Conservation (phyloP, 2,329 filamentous ascomycete genomes). For the Fusarium brevicatenulatum region DNA sequence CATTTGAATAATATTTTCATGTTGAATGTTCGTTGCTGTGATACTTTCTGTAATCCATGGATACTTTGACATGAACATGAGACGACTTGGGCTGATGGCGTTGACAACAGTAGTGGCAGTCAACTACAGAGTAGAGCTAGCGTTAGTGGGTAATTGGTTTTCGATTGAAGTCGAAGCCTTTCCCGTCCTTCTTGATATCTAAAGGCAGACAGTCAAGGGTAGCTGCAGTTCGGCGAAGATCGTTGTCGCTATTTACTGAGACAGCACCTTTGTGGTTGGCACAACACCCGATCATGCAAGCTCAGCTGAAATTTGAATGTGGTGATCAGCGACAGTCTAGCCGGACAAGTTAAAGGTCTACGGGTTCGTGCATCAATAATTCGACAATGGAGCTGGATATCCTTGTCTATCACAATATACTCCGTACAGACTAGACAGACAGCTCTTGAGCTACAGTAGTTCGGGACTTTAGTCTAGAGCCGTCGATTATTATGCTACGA, state of each 20-base stretch:
- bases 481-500: not conserved
- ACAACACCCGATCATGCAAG: constrained; percentile 7
- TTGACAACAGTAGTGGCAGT: not conserved
- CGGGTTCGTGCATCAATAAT: constrained; percentile 10
- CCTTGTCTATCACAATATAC: not conserved
- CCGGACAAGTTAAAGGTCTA: not conserved
- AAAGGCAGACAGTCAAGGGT: not conserved
- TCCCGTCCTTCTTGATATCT: constrained; percentile 5
- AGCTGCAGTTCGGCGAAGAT: not conserved
- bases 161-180: not conserved
- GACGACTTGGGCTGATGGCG: not conserved
- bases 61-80: not conserved
- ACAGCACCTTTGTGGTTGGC: constrained; percentile 7
- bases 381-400: not conserved
- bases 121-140: constrained; percentile 1
- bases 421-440: too few species aligned
- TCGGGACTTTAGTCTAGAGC: not conserved
- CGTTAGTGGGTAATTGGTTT: not conserved
- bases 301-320: constrained; percentile 31
- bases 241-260: not conserved
- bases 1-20: constrained; percentile 15
- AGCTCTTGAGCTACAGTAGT: not conserved
- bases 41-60: not conserved
- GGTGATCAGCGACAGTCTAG: constrained; percentile 7
- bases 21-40: not conserved